Evolutionary conservation across 2,329 filamentous ascomycete genomes (phyloP).

Genomic region (Aspergillus nomiae): DNA sequence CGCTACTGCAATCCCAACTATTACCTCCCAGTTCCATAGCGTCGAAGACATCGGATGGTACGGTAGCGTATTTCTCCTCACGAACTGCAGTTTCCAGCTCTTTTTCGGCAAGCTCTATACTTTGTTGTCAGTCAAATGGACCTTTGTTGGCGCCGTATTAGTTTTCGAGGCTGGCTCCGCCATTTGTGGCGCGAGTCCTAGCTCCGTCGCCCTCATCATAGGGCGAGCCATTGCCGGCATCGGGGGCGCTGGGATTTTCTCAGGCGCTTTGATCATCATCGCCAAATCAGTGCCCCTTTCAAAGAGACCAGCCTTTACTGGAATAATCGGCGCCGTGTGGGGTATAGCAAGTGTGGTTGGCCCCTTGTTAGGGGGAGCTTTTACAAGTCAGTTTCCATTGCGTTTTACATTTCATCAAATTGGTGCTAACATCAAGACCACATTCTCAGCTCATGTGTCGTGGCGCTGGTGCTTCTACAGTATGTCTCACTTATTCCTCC

Average conservation of each 20-base stretch:
- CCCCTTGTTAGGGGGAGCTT: constrained; percentile 16
- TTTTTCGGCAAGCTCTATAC: constrained; percentile 42
- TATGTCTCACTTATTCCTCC: too few species aligned
- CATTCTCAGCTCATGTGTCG: too few species aligned
- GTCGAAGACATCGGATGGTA: constrained; percentile 48
- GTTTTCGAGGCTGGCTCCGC: constrained; percentile 42
- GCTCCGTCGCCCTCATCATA: constrained; percentile 33
- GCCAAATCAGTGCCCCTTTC: constrained; percentile 34
- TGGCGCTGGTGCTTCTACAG: too few species aligned
- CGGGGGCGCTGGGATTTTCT: constrained; percentile 32
- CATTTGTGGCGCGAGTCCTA: constrained; percentile 33
- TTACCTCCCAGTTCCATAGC: constrained; percentile 42
- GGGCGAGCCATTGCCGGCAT: constrained; percentile 38
- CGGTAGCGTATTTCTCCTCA: constrained; percentile 40
- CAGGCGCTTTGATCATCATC: constrained; percentile 36
- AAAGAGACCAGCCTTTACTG: constrained; percentile 35
- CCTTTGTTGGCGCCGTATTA: constrained; percentile 33
- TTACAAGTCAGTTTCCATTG: too few species aligned
- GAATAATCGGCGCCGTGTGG: constrained; percentile 8
- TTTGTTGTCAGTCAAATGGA: constrained; percentile 39
- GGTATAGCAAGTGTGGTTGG: too few species aligned
- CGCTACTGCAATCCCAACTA: constrained; percentile 43
- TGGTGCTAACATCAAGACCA: too few species aligned
- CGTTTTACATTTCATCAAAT: too few species aligned
- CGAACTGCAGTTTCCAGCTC: constrained; percentile 39